These are phyloP conservation scores for Ophiocordyceps camponoti-rufipedis DNA, from an alignment of 2,329 filamentous ascomycete species.

Conservation along the genomic window DNA sequence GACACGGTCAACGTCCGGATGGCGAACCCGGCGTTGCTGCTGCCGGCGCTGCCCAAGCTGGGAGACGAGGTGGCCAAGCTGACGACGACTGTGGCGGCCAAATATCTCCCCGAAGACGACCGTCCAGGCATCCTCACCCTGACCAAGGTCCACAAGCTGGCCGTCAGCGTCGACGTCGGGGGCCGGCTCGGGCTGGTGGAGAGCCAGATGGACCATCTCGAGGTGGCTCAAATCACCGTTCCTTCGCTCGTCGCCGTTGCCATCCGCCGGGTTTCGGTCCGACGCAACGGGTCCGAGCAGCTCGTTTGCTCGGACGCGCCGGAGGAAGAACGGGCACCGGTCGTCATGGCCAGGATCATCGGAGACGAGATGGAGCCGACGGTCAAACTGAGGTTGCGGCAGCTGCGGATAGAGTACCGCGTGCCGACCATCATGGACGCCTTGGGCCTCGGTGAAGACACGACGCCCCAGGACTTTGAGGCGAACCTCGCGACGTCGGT, in stretches of 20 bases:
- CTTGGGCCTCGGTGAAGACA: constrained; percentile 47
- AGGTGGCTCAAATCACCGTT: constrained; percentile 66
- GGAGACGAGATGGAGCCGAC: constrained; percentile 88
- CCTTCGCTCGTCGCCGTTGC: constrained; percentile 71
- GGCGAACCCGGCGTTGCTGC: constrained; percentile 43
- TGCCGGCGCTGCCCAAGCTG: constrained; percentile 45
- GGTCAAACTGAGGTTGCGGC: constrained; percentile 72
- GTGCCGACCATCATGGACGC: constrained; percentile 70
- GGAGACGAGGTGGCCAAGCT: constrained; percentile 66
- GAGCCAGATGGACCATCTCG: constrained; percentile 40
- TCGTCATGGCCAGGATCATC: constrained; percentile 77
- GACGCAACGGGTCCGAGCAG: constrained; percentile 50
- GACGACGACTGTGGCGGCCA: constrained; percentile 61
- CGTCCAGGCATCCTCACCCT: constrained; percentile 73
- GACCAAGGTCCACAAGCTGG: constrained; percentile 43
- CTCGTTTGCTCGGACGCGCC: constrained; percentile 38
- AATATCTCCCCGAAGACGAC: constrained; percentile 92
- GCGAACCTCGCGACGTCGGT: constrained; percentile 63
- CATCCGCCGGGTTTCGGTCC: constrained; percentile 41
- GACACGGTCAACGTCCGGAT: constrained; percentile 45
- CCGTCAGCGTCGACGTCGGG: constrained; percentile 44
- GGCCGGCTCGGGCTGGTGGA: constrained; percentile 48
- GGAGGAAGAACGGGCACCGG: constrained; percentile 16
- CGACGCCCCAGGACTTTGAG: constrained; percentile 55
- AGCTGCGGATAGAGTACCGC: constrained; percentile 73